These are phyloP conservation scores for Prunus yedoensis DNA, from an alignment of 331 rosid genomes.

Conservation along the genomic window DNA sequence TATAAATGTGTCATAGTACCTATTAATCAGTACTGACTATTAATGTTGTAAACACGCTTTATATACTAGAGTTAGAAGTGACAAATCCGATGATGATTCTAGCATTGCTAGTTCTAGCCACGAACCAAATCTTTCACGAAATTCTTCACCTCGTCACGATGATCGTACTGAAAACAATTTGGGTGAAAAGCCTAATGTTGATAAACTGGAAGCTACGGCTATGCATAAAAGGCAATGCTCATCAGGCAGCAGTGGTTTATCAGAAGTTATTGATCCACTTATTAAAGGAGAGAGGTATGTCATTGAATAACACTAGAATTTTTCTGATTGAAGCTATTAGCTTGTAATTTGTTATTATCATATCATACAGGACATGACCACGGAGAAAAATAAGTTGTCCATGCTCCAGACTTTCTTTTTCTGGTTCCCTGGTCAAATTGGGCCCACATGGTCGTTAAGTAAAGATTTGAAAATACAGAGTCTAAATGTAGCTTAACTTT, in stretches of 20 bases:
- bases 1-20: background rate
- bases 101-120: conserved; percentile 49
- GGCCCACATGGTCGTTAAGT: background rate
- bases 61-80: conserved; percentile 44
- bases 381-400: background rate
- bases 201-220: conserved; percentile 39
- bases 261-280: conserved; percentile 42
- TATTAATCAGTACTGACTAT: background rate
- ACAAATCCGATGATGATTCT: conserved; percentile 53
- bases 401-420: background rate
- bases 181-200: conserved; percentile 45
- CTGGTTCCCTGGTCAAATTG: background rate
- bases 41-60: conserved; percentile 15
- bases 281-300: conserved; percentile 61
- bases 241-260: conserved; percentile 32
- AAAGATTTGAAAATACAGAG: background rate
- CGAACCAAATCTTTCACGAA: conserved; percentile 42
- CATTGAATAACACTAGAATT: background rate
- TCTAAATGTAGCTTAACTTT: background rate
- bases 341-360: background rate
- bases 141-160: conserved; percentile 45
- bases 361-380: background rate
- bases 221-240: conserved; percentile 50
- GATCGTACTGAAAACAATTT: conserved; percentile 40
- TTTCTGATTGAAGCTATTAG: background rate